Base-by-base conservation (phyloP, 1,139 yeast species). In the Pichia cactophila region DNA sequence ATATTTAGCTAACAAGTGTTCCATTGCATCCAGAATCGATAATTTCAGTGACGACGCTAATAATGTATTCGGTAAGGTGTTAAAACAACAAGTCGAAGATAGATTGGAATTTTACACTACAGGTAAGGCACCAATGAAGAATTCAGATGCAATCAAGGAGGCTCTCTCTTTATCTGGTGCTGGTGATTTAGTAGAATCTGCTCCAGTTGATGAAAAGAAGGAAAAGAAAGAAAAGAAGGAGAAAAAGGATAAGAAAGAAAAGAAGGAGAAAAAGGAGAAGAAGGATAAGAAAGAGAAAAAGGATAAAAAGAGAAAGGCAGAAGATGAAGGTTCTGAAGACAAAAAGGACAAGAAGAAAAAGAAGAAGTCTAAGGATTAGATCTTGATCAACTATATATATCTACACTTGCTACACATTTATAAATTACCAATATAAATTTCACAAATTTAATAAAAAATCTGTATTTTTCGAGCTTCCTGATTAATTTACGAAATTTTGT, bases 21-120 rank as follows among this genome's bases (percentile, higher is more conserved):
- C 98, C 42, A 92, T 92, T 73, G 98, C 98, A 56, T 88, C 96
- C 46, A 87, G 98, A 80, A 90, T 92, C 63, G 99, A 92, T 74
- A 89, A 89, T 75, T 92, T 87, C 72, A 81, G 89, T 52, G 94
- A 85, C 64, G 89, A 83, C 67, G 90, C 92, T 67, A 73, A 85
- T 44, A 84, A 84, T 58, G 88, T 81, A 51, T 94, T 92, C 65
- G 99, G 98, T 69, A 78, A 81, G 63, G 83, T 88, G 53, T 80
- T 94, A 70, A 89, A 88, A 78, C 80, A 86, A 70, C 98, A 92
- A 77, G 97, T 92, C 60, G 98, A 92, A 75, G 97, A 94, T 71
- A 87, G 98, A 74, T 80, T 92, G 64, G 86, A 81, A 71, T 92
- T 92, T 68, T 94, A 89, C 77, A 96, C 88, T 67, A 85, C 96